These are phyloP conservation scores for Cicer yamashitae DNA, from an alignment of 306 rosid genomes.

Conservation along the genomic window DNA sequence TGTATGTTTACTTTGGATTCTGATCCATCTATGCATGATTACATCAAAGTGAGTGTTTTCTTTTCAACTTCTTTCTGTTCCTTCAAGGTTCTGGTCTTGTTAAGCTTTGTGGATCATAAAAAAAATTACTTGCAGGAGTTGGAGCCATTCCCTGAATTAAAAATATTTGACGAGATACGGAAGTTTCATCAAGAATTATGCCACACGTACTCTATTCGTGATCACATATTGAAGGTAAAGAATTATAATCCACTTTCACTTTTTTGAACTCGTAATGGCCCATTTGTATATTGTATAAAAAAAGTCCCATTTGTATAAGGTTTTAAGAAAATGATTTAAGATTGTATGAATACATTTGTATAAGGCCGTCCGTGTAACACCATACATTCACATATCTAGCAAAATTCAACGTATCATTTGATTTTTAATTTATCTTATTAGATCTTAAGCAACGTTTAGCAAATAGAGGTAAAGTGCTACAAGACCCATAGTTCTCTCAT, in stretches of 20 bases:
- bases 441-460: too few species aligned
- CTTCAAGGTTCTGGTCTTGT: conserved; percentile 35
- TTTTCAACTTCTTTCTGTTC: conserved; percentile 25
- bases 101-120: conserved; percentile 37
- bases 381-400: too few species aligned
- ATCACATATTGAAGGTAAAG: conserved; percentile 72
- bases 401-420: too few species aligned
- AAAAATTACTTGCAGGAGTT: conserved; percentile 64
- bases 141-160: conserved; percentile 82
- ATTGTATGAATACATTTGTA: too few species aligned
- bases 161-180: conserved; percentile 66
- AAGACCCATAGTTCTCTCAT: too few species aligned
- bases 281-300: not conserved
- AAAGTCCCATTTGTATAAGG: too few species aligned
- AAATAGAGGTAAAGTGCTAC: too few species aligned
- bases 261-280: conserved; percentile 9
- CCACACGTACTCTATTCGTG: conserved; percentile 70
- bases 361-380: too few species aligned
- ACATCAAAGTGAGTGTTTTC: conserved; percentile 69
- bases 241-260: conserved; percentile 29
- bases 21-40: conserved; percentile 78
- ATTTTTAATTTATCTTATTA: too few species aligned
- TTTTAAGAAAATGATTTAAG: too few species aligned
- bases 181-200: conserved; percentile 80
- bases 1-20: conserved; percentile 70